These are phyloP conservation scores for Mortierella hygrophila DNA, from an alignment of 192 early-diverging fungal species.

Conservation along the genomic window DNA sequence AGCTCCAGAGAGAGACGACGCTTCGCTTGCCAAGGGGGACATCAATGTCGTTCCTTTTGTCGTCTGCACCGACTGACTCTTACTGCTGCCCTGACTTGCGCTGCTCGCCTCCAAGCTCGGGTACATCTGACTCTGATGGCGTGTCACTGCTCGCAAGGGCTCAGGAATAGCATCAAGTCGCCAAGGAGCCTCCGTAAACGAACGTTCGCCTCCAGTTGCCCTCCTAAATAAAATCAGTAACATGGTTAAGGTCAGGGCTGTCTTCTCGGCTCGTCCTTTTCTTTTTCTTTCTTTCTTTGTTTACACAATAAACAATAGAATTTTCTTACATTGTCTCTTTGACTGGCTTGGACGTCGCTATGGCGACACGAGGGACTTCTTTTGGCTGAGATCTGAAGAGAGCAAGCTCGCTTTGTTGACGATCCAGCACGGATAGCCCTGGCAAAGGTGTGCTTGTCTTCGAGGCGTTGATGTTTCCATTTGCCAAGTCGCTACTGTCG, in stretches of 20 bases:
- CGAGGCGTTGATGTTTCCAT: background rate
- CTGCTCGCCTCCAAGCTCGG: constrained; percentile 25
- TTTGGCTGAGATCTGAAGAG: constrained; percentile 31
- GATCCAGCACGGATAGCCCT: constrained; percentile 18
- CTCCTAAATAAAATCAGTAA: constrained; percentile 1
- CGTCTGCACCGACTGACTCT: background rate
- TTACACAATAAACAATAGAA: background rate
- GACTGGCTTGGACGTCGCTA: constrained; percentile 49
- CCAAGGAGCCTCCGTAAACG: constrained; percentile 38
- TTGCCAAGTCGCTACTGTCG: background rate
- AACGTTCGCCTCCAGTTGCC: constrained; percentile 14
- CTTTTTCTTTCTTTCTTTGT: background rate
- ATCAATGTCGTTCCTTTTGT: background rate
- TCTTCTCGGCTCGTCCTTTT: background rate
- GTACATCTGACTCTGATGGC: constrained; percentile 52
- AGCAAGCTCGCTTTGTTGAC: constrained; percentile 43
- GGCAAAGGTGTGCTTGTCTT: background rate
- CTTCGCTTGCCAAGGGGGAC: background rate
- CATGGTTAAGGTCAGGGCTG: no score
- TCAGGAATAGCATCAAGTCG: constrained; percentile 46
- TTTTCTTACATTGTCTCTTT: constrained; percentile 45
- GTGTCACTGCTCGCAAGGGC: constrained; percentile 37
- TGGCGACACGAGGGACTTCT: constrained; percentile 30
- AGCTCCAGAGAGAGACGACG: background rate
- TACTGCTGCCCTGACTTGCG: background rate